A percentile compares a stretch with the other conserved stretches of the same genome.
These are phyloP conservation scores for Plasmodium blacklocki DNA, from an alignment of 169 alveolate genomes.

Conservation along the genomic window DNA sequence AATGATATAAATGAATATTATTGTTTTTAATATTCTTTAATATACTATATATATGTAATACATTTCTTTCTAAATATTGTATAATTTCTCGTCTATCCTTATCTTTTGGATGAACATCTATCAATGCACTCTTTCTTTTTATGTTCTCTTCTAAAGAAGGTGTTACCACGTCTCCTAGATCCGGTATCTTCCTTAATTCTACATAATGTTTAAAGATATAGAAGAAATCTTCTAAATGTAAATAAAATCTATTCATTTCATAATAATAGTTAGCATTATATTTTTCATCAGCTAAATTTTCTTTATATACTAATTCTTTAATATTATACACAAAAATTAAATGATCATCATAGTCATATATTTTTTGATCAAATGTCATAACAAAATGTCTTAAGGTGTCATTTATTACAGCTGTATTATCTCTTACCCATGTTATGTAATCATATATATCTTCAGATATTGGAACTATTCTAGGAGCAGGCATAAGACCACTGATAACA, in stretches of 20 bases:
- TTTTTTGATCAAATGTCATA: neutral
- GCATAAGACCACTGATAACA: slow-evolving; percentile 8
- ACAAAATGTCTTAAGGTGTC: slow-evolving; percentile 10
- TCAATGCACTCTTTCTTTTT: no score
- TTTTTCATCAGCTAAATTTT: slow-evolving; percentile 20
- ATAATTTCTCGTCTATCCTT: neutral
- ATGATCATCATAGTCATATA: slow-evolving; percentile 5
- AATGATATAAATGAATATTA: neutral
- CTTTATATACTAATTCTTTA: neutral
- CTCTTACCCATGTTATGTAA: slow-evolving; percentile 7
- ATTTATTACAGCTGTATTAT: slow-evolving; percentile 26
- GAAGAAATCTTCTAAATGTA: neutral
- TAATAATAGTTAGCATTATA: neutral
- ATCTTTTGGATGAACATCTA: no score
- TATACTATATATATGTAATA: slow-evolving; percentile 13
- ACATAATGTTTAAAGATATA: slow-evolving; percentile 1
- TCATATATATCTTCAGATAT: slow-evolving; percentile 4
- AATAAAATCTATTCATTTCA: neutral
- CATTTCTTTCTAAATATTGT: slow-evolving; percentile 25
- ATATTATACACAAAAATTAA: slow-evolving; percentile 7
- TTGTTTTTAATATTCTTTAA: neutral
- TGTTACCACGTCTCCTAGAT: neutral
- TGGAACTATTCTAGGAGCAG: neutral
- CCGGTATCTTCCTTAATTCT: neutral
- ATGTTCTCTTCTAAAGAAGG: neutral